Base-by-base conservation (phyloP, 306 rosid genomes). In the barrel medic (Medicago truncatula) region DNA sequence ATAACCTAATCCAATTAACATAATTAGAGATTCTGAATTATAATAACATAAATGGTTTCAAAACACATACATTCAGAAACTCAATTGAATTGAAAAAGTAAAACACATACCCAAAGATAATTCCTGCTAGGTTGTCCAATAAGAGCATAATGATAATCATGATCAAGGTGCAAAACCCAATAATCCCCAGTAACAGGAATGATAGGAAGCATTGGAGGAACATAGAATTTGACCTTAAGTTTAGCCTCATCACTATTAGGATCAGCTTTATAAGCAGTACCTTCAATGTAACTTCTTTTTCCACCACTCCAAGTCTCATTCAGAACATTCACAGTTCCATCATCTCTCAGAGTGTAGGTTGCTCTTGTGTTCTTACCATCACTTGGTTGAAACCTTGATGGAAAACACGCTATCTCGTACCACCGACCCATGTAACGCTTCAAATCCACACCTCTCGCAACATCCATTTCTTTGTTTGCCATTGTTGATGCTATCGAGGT, bases 331-430 rank as follows among this genome's bases (percentile, higher is more conserved):
- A 92, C 90, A 0, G 87, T 92, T 2, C 93, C 90, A 11, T 92
- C 97, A 0, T 83, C 89, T 0, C 9, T 86, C 11, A 95, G 84
- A 20, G 88, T 84, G 96, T 95, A 95, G 0, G 99, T 95, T 5
- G 99, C 97, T 73, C 97, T 83, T 1, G 99, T 95, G 82, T 92
- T 23, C 5, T 41, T 83, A 0, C 99, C 99, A 46, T 71, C 77
- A 49, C 56, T 89, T 7, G 97, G 97, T 56, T 95, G 97, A 79
- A 85, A 85, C 28, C 49, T 9, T 2, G 97, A 90, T 15, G 97
- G 99, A 67, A 92, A 88, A 10, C 92, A 95, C 0, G 97, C 97
- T 15, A 95, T 95, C 80, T 95, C 99, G 64, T 92, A 95, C 99
- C 99, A 95, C 2, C 97, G 84, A 6, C 99, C 99, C 96, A 88